Evolutionary conservation across 2,329 filamentous ascomycete species (phyloP).

Genomic region (Ophiostoma angusticollis): DNA sequence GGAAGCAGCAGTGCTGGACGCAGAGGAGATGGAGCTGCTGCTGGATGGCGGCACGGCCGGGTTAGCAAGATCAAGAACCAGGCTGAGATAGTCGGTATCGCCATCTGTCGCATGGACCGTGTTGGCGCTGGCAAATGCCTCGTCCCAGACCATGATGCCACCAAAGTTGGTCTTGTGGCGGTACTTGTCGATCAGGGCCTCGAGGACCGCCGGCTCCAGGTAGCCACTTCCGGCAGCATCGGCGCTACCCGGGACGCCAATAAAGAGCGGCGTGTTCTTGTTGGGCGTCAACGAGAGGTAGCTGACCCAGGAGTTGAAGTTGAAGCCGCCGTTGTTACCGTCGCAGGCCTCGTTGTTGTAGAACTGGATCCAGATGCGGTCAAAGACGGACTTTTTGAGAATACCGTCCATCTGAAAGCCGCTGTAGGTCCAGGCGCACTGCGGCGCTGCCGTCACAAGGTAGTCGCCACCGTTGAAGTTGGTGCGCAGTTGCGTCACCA

Average conservation of each 20-base stretch:
- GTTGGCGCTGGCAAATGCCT: conserved; percentile 14
- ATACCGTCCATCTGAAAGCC: conserved; percentile 32
- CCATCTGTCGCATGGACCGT: conserved; percentile 3
- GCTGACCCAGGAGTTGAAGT: conserved; percentile 25
- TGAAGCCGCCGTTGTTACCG: conserved; percentile 22
- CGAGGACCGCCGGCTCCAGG: conserved; percentile 11
- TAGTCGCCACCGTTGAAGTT: conserved; percentile 19
- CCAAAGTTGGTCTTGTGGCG: conserved; percentile 19
- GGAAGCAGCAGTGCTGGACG: neutral
- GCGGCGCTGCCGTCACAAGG: conserved; percentile 34
- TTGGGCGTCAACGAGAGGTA: conserved; percentile 22
- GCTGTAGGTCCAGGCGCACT: conserved; percentile 26
- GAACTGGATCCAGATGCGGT: conserved; percentile 33
- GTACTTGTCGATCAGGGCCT: conserved; percentile 16
- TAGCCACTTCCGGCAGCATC: conserved; percentile 18
- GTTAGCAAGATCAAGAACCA: conserved; percentile 8
- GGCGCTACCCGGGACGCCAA: conserved; percentile 24
- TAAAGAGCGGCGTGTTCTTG: conserved; percentile 24
- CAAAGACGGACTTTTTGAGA: conserved; percentile 25
- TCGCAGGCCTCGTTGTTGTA: conserved; percentile 34
- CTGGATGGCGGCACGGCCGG: conserved; percentile 5
- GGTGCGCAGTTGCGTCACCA: conserved; percentile 10
- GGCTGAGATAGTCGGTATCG: conserved; percentile 15
- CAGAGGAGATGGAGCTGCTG: neutral
- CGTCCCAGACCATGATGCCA: conserved; percentile 25